Evolutionary conservation across 2,329 filamentous ascomycete genomes (phyloP).

Genomic region (Beauveria sp.): DNA sequence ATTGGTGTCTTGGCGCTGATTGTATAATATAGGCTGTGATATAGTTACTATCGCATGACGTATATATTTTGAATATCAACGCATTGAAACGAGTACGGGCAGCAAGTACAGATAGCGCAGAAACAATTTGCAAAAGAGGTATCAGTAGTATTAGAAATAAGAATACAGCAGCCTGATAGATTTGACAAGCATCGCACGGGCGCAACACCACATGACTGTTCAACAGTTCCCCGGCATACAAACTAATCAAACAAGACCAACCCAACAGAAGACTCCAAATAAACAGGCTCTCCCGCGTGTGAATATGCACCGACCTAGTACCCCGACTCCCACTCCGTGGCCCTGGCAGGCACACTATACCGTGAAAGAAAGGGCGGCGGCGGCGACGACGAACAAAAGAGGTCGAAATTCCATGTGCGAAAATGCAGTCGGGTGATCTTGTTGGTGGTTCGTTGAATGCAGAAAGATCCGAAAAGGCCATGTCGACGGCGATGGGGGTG

Average conservation of each 20-base stretch:
- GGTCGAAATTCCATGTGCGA: background rate
- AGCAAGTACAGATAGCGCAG: background rate
- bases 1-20: background rate
- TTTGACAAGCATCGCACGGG: slow-evolving; percentile 11
- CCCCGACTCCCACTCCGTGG: background rate
- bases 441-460: background rate
- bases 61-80: too few species aligned
- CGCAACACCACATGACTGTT: slow-evolving; percentile 3
- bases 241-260: slow-evolving; percentile 1
- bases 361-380: background rate
- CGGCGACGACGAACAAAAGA: background rate
- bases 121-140: slow-evolving; percentile 18
- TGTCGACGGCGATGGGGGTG: background rate
- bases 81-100: background rate
- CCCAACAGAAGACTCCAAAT: background rate
- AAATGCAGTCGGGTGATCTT: background rate
- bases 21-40: background rate
- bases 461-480: background rate
- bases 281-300: background rate
- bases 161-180: slow-evolving; percentile 18
- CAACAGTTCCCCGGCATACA: slow-evolving; percentile 2
- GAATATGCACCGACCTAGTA: background rate
- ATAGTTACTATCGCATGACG: background rate
- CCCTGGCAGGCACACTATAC: background rate
- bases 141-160: slow-evolving; percentile 28